A percentile compares a stretch with the other conserved stretches of the same genome.
phyloP scores from a whole-genome alignment of 441 rosid genomes.

The Erysimum pusillum region DNA sequence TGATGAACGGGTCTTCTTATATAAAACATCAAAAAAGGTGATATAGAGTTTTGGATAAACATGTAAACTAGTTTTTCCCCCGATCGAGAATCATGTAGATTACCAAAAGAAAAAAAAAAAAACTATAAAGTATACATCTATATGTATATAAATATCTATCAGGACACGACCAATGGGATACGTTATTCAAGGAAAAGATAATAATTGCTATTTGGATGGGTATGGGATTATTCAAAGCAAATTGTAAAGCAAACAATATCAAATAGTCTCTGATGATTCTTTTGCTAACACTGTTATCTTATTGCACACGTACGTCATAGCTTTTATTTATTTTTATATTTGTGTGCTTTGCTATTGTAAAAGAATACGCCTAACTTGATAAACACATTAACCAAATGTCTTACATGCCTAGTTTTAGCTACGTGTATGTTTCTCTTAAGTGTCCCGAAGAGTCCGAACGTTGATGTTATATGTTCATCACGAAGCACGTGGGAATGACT shows the following conservation, averaged over 20 bases:
- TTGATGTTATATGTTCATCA: slow-evolving; percentile 10
- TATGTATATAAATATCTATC: slow-evolving; percentile 13
- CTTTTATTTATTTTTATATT: background rate
- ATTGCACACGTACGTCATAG: slow-evolving; percentile 31
- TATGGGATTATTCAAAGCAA: slow-evolving; percentile 34
- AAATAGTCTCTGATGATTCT: slow-evolving; percentile 28
- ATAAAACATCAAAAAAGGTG: slow-evolving; percentile 38
- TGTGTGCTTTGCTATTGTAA: background rate
- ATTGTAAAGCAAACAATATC: slow-evolving; percentile 31
- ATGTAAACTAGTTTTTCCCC: slow-evolving; percentile 21
- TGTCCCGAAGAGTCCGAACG: slow-evolving; percentile 1
- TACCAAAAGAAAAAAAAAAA: slow-evolving; percentile 20
- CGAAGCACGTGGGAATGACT: slow-evolving; percentile 19
- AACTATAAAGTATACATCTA: slow-evolving; percentile 13
- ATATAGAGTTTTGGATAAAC: slow-evolving; percentile 44
- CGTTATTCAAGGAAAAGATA: slow-evolving; percentile 19
- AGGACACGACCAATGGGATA: slow-evolving; percentile 24
- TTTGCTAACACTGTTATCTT: slow-evolving; percentile 26
- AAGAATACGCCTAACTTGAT: slow-evolving; percentile 26
- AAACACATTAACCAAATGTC: slow-evolving; percentile 12
- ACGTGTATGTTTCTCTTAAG: slow-evolving; percentile 33
- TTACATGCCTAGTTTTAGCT: background rate
- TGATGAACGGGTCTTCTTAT: slow-evolving; percentile 37
- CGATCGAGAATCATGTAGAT: slow-evolving; percentile 42
- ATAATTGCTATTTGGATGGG: slow-evolving; percentile 29